phyloP scores from a whole-genome alignment of 1,284 basidiomycete genomes.

The Stereum hirsutum region DNA sequence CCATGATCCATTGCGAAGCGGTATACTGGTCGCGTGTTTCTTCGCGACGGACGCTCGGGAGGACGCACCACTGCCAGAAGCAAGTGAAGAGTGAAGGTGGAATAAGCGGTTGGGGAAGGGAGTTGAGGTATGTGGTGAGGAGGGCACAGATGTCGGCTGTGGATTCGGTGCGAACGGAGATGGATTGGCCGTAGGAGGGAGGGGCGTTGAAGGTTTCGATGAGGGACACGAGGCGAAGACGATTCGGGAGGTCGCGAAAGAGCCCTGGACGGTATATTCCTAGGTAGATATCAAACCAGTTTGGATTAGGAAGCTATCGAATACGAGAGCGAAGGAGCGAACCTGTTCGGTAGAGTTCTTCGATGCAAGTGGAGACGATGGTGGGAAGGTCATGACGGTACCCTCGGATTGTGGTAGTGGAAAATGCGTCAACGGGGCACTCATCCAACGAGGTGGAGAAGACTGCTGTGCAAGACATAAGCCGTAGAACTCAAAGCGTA shows the following conservation, averaged over 20 bases:
- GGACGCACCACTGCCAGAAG: constrained; percentile 43
- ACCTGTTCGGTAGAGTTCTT: constrained; percentile 53
- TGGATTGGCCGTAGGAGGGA: constrained; percentile 9
- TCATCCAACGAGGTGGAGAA: no score
- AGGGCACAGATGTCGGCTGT: constrained; percentile 53
- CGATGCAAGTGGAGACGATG: constrained; percentile 45
- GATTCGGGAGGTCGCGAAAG: constrained; percentile 30
- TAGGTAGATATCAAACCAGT: constrained; percentile 9
- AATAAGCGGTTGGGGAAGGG: constrained; percentile 44
- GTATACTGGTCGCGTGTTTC: constrained; percentile 17
- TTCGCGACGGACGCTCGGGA: constrained; percentile 28
- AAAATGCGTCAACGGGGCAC: no score
- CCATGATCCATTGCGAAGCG: constrained; percentile 14
- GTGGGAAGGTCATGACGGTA: constrained; percentile 44
- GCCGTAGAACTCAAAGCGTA: no score
- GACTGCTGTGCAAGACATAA: no score
- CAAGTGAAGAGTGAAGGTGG: constrained; percentile 32
- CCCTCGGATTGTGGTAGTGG: constrained; percentile 37
- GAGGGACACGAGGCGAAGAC: constrained; percentile 26
- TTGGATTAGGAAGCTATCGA: not conserved
- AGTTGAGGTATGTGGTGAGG: constrained; percentile 45
- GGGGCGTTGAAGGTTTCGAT: constrained; percentile 26
- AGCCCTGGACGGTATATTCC: constrained; percentile 37
- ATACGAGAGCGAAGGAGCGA: constrained; percentile 8
- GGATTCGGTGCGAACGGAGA: constrained; percentile 36